Evolutionary conservation across 108 stramenopile species (phyloP).

Genomic region (Skeletonema tropicum): DNA sequence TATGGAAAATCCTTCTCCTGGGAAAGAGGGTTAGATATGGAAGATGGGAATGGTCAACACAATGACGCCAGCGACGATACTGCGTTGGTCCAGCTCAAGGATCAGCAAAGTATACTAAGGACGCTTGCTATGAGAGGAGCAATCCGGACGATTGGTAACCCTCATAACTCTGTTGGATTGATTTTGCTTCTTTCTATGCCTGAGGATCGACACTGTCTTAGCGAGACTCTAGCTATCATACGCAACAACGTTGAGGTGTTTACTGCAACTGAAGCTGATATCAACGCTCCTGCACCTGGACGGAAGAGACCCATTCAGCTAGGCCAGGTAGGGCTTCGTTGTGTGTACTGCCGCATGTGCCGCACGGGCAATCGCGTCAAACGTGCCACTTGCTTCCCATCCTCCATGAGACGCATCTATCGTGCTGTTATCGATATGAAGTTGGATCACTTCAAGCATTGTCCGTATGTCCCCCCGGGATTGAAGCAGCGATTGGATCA

Average conservation of each 20-base stretch:
- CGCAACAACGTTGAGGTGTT: conserved; percentile 91
- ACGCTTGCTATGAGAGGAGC: conserved; percentile 39
- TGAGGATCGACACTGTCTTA: conserved; percentile 84
- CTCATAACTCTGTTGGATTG: conserved; percentile 29
- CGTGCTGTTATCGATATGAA: conserved; percentile 94
- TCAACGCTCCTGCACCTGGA: conserved; percentile 89
- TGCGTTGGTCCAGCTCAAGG: conserved; percentile 23
- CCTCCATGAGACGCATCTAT: conserved; percentile 86
- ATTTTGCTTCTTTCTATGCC: conserved; percentile 74
- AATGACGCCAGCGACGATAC: not conserved
- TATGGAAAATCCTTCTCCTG: conserved; percentile 7
- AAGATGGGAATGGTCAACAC: not conserved
- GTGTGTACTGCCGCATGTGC: conserved; percentile 84
- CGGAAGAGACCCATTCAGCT: conserved; percentile 82
- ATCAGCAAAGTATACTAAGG: conserved; percentile 44
- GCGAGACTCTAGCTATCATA: conserved; percentile 86
- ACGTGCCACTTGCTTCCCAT: conserved; percentile 89
- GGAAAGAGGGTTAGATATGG: conserved; percentile 3
- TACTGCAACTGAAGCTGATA: conserved; percentile 78
- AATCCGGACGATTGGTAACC: conserved; percentile 50
- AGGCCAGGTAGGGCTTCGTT: conserved; percentile 89
- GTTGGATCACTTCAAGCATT: conserved; percentile 84
- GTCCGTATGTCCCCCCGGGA: conserved; percentile 76
- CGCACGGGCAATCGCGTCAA: conserved; percentile 80
- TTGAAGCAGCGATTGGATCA: conserved; percentile 73